Conservation (phyloP, 208 protist genomes). For the Naegleria gruberi region DNA sequence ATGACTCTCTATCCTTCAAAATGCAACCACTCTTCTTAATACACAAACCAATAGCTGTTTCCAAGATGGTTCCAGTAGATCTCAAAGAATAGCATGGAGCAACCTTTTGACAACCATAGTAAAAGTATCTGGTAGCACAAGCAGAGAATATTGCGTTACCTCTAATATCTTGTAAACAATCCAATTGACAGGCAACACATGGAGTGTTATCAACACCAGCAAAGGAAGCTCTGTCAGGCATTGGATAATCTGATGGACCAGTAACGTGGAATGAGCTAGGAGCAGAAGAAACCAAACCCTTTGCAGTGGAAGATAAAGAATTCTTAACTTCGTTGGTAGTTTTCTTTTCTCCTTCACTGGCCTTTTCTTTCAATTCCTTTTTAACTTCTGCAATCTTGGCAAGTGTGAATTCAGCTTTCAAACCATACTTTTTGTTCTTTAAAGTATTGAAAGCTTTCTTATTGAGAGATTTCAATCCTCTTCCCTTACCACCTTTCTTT, state of each 20-base stretch:
- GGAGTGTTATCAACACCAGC: not conserved
- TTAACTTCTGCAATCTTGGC: no score
- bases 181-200: not conserved
- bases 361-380: no score
- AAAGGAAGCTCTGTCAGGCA: not conserved
- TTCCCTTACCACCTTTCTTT: no score
- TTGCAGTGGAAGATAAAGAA: not conserved
- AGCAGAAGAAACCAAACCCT: not conserved
- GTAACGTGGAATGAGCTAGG: not conserved
- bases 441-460: no score
- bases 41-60: not conserved
- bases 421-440: no score
- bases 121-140: not conserved
- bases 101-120: not conserved
- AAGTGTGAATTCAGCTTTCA: no score
- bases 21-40: not conserved
- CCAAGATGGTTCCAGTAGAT: not conserved
- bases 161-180: not conserved
- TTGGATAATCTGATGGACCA: not conserved
- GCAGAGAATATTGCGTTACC: not conserved
- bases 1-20: no score
- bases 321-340: no score
- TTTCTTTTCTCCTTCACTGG: no score
- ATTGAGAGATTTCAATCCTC: no score
- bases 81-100: not conserved